Base-by-base conservation (phyloP, 495 filamentous ascomycete genomes). In the Aspergillus incahuasiensis region DNA sequence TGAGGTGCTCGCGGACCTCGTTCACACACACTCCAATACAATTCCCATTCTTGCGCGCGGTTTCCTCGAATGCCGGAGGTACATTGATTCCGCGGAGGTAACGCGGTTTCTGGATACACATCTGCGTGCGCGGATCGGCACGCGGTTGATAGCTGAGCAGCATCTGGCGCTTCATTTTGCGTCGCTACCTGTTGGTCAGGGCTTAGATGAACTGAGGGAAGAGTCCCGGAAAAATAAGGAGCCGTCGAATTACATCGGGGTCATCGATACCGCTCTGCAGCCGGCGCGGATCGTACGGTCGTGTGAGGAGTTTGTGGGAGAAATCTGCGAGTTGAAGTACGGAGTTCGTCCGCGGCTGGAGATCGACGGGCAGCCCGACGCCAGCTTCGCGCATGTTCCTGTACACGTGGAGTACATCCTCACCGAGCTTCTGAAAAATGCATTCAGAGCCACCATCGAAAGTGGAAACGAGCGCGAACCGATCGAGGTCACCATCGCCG, bases 321-420 rank as follows among this genome's bases (percentile, higher is more conserved):
- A 97, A 60, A 96, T 97, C 58, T 97, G 92, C 73, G 94, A 98
- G 73, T 78, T 97, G 18, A 90, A 91, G 40, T 98, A 97, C 70
- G 94, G 94, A 16, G 87, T 95, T 2, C 83, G 94, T 0, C 94
- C 94, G 1, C 79, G 80, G 12, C 77, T 96, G 59, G 71, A 86
- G 12, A 89, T 98, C 59, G 86, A 90, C 55, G 94, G 92, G 25
- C 82, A 92, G 59, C 83, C 87, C 0, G 84, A 88, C 40, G 87
- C 91, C 12, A 81, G 81, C 0, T 92, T 97, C 62, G 91, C 94
- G 13, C 91, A 95, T 59, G 85, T 98, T 5, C 92, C 94, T 6
- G 92, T 95, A 54, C 94, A 98, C 68, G 77, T 97, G 15, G 94
- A 97, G 68, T 98, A 98, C 68, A 96, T 98, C 58, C 79, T 96